Base-by-base conservation (phyloP, 2,329 filamentous ascomycete species). In the Trichoderma simmonsii region DNA sequence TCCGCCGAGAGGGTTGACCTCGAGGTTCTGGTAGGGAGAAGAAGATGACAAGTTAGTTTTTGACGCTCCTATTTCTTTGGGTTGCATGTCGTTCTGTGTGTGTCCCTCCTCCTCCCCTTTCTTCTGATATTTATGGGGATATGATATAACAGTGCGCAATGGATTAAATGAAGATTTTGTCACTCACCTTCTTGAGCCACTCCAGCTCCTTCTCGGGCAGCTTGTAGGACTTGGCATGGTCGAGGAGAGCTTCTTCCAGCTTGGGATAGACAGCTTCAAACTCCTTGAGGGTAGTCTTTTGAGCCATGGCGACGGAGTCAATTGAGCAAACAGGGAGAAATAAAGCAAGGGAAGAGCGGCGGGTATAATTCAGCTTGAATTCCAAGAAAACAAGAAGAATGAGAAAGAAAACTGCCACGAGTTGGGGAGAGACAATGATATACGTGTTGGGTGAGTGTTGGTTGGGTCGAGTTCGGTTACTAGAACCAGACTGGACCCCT, bases 201-300 rank as follows among this genome's bases (percentile, higher is more conserved):
- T 93, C 88, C 73, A 95, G 84, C 74, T 94, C 92, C 82, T 92
- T 88, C 76, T 92, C 83, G 69, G 96, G 95, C 34, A 98, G 86
- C 73, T 95, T 94, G 86, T 97, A 97, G 78, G 89, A 86, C 81
- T 90, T 88, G 76, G 92, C 92, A 84, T 96, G 90, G 75, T 90
- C 90, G 76, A 95, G 87, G 72, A 99, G 86, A 79, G 94, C 93
- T 81, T 93, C 88, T 79, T 95, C 90, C 75, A 99, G 89, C 82
- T 91, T 91, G 71, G 94, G 93, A 85, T 95, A 98, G 81, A 98
- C 89, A 60, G 90, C 86, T 87, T 98, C 94, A 82, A 99, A 99
- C 79, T 97, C 91, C 79, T 92, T 86, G 72, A 95, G 90, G 63
- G 91, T 95, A 65, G 92, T 92, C 76, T 90, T 90, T 86, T 96